phyloP scores from a whole-genome alignment of 2,329 filamentous ascomycete species.

The Endocalyx cinctus region DNA sequence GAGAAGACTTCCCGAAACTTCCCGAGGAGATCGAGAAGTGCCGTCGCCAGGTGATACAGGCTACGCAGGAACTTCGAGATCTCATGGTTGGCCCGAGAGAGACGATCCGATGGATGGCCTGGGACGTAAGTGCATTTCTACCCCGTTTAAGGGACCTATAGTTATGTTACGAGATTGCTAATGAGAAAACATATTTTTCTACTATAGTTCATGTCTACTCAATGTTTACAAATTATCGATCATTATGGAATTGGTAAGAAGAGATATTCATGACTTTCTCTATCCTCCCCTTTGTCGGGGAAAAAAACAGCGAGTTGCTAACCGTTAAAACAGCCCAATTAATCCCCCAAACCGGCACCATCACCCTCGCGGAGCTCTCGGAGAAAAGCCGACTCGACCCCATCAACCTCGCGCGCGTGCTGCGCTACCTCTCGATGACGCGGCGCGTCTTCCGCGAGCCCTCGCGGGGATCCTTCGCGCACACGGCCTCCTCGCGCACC shows the following conservation, averaged over 20 bases:
- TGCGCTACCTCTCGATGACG: constrained; percentile 56
- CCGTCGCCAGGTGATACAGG: constrained; percentile 43
- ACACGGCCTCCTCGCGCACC: constrained; percentile 49
- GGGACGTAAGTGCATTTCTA: constrained; percentile 49
- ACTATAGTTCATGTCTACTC: constrained; percentile 48
- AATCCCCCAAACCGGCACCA: constrained; percentile 42
- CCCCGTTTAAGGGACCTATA: too few species aligned
- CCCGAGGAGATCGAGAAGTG: constrained; percentile 41
- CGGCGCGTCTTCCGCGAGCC: constrained; percentile 52
- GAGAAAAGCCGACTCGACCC: constrained; percentile 41
- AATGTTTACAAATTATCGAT: constrained; percentile 47
- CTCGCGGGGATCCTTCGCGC: constrained; percentile 44
- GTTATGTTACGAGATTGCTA: neutral
- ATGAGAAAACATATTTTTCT: constrained; percentile 11
- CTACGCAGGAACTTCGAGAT: constrained; percentile 42
- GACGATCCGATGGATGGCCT: constrained; percentile 46
- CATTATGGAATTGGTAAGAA: constrained; percentile 43
- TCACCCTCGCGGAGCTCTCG: constrained; percentile 41
- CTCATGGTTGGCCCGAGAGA: constrained; percentile 48
- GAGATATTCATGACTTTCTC: neutral
- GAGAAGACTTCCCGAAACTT: constrained; percentile 43
- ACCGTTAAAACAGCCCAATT: constrained; percentile 45
- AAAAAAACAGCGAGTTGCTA: too few species aligned
- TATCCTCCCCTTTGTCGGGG: neutral
- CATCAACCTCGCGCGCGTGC: constrained; percentile 45